Percentiles rank a stretch among this genome's conserved stretches.
Conservation (phyloP, 2,329 filamentous ascomycete genomes). For the Fusarium tanahbumbuense region DNA sequence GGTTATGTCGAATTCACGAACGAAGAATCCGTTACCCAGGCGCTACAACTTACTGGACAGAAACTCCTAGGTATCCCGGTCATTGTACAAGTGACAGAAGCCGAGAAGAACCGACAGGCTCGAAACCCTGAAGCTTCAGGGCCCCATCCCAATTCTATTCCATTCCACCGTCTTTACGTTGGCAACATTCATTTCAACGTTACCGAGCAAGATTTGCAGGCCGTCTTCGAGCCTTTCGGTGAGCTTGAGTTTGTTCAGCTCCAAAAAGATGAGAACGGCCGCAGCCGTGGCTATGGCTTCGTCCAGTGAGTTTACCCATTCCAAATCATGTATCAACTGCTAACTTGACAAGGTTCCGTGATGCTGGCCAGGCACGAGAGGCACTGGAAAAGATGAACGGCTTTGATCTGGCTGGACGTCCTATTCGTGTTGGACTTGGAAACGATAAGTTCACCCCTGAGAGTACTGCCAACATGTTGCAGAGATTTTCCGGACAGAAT, state of each 20-base stretch:
- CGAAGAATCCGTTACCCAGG: slow-evolving; percentile 91
- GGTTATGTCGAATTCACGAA: slow-evolving; percentile 99
- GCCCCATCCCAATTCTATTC: slow-evolving; percentile 81
- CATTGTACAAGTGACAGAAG: slow-evolving; percentile 97
- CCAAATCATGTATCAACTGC: slow-evolving; percentile 26
- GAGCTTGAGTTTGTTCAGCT: slow-evolving; percentile 97
- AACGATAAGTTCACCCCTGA: slow-evolving; percentile 99
- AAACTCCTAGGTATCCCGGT: slow-evolving; percentile 98
- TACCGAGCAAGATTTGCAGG: slow-evolving; percentile 93
- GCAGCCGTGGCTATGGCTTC: slow-evolving; percentile 96
- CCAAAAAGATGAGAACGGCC: slow-evolving; percentile 92
- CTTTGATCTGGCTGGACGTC: slow-evolving; percentile 96
- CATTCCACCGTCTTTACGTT: slow-evolving; percentile 97
- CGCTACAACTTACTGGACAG: slow-evolving; percentile 98
- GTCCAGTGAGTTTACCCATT: slow-evolving; percentile 80
- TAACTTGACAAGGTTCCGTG: slow-evolving; percentile 76
- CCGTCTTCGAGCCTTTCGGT: slow-evolving; percentile 97
- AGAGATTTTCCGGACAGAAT: slow-evolving; percentile 84
- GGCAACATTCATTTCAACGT: slow-evolving; percentile 99
- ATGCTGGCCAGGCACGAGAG: slow-evolving; percentile 90
- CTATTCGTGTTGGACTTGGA: slow-evolving; percentile 97
- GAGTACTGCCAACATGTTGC: slow-evolving; percentile 90
- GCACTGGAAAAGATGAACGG: slow-evolving; percentile 99
- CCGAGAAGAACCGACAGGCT: slow-evolving; percentile 98
- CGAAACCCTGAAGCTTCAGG: slow-evolving; percentile 79